Percentiles rank a stretch among this genome's conserved stretches.
Evolutionary conservation across 2,329 filamentous ascomycete species (phyloP).

Genomic region (Trematosphaeria pertusa): DNA sequence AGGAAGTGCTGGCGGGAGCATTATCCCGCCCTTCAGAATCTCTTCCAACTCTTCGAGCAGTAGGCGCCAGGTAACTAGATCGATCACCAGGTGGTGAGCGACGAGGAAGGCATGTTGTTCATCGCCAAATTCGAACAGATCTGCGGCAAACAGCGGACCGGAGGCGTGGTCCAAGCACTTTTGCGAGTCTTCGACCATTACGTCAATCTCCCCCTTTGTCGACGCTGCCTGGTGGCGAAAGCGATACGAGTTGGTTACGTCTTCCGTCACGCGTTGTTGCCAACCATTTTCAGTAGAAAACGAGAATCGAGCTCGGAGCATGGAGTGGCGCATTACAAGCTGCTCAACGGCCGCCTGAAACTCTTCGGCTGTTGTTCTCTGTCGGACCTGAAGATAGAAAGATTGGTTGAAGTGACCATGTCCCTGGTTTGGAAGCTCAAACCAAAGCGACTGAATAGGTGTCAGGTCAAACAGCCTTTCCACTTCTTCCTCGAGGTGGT

Average conservation of each 20-base stretch:
- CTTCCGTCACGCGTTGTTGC: conserved; percentile 43
- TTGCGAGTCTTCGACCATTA: conserved; percentile 40
- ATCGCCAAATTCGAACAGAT: conserved; percentile 43
- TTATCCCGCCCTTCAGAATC: conserved; percentile 34
- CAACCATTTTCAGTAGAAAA: conserved; percentile 30
- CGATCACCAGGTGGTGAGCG: conserved; percentile 49
- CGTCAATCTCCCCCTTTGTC: conserved; percentile 32
- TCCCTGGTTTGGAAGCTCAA: conserved; percentile 38
- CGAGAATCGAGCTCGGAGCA: conserved; percentile 41
- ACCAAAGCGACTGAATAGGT: conserved; percentile 43
- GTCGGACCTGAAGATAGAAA: conserved; percentile 39
- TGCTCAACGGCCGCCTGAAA: conserved; percentile 31
- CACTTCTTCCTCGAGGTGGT: conserved; percentile 31
- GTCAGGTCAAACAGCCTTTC: conserved; percentile 40
- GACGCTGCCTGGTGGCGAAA: conserved; percentile 31
- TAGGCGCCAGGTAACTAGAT: conserved; percentile 57
- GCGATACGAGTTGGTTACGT: conserved; percentile 35
- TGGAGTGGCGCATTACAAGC: conserved; percentile 38
- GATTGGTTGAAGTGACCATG: conserved; percentile 46
- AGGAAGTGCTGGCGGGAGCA: conserved; percentile 39
- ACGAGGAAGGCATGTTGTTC: conserved; percentile 45
- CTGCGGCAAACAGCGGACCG: conserved; percentile 41
- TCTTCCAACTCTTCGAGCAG: conserved; percentile 55
- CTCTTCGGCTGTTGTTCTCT: conserved; percentile 30
- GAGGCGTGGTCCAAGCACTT: conserved; percentile 33